These are phyloP conservation scores for Poteriospumella lacustris DNA, from an alignment of 108 stramenopile genomes.

Conservation along the genomic window DNA sequence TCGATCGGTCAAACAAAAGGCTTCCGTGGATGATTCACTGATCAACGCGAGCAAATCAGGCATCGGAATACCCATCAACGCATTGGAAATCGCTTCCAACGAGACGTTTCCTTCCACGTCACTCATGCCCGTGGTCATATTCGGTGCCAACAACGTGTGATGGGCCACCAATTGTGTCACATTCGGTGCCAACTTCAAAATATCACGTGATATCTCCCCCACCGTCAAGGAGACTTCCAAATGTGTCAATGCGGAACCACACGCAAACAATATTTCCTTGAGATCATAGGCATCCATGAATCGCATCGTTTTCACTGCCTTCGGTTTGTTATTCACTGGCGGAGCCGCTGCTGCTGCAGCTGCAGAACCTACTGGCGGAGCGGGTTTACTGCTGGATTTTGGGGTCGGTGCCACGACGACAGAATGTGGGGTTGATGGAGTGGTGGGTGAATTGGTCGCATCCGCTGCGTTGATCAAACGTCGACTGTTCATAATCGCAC, in stretches of 20 bases:
- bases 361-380: not conserved
- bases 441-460: too few species aligned
- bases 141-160: not conserved
- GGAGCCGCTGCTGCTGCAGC: too few species aligned
- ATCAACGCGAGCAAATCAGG: not conserved
- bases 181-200: not conserved
- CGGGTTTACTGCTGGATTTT: not conserved
- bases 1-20: conserved; percentile 1
- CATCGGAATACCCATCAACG: not conserved
- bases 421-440: too few species aligned
- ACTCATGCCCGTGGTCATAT: not conserved
- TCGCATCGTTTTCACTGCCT: not conserved
- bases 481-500: not conserved
- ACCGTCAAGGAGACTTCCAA: not conserved
- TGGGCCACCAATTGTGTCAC: not conserved
- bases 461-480: not conserved
- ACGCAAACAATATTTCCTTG: not conserved
- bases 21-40: not conserved
- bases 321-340: not conserved
- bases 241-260: not conserved
- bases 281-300: not conserved
- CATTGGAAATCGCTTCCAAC: not conserved
- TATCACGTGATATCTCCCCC: not conserved
- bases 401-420: too few species aligned
- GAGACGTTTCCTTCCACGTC: not conserved